Percentiles rank a stretch among this genome's conserved stretches.
Conservation (phyloP, 2,329 filamentous ascomycete genomes). For the Massarina eburnea region DNA sequence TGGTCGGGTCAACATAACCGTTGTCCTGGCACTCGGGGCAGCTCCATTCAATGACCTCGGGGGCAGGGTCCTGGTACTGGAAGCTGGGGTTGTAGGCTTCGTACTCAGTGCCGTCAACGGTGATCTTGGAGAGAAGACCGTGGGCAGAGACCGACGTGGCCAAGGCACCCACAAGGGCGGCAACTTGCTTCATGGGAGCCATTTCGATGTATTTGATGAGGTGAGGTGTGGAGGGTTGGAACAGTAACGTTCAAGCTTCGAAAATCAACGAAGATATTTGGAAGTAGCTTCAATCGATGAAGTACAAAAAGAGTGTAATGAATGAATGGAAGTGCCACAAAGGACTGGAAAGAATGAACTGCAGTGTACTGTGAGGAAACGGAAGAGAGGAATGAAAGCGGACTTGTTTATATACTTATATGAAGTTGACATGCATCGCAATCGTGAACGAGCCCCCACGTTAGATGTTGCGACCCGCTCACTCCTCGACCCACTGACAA, state of each 20-base stretch:
- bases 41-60: conserved; percentile 56
- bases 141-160: conserved; percentile 48
- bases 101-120: conserved; percentile 51
- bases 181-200: conserved; percentile 30
- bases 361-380: conserved; percentile 11
- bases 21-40: conserved; percentile 53
- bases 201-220: conserved; percentile 16
- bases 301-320: conserved; percentile 18
- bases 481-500: too few relatives aligned
- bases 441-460: too few relatives aligned
- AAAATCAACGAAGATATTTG: conserved; percentile 25
- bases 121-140: conserved; percentile 46
- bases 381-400: background rate
- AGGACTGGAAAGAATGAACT: conserved; percentile 23
- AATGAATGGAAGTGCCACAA: conserved; percentile 28
- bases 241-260: conserved; percentile 21
- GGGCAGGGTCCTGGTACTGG: conserved; percentile 37
- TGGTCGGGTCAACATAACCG: conserved; percentile 54
- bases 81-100: conserved; percentile 46
- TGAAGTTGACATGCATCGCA: too few relatives aligned
- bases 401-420: background rate
- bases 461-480: too few relatives aligned
- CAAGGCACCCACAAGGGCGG: conserved; percentile 32
- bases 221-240: conserved; percentile 5
- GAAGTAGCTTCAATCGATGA: conserved; percentile 34